Evolutionary conservation across 257 asterid genomes (phyloP).

Genomic region (Schizonepeta tenuifolia): DNA sequence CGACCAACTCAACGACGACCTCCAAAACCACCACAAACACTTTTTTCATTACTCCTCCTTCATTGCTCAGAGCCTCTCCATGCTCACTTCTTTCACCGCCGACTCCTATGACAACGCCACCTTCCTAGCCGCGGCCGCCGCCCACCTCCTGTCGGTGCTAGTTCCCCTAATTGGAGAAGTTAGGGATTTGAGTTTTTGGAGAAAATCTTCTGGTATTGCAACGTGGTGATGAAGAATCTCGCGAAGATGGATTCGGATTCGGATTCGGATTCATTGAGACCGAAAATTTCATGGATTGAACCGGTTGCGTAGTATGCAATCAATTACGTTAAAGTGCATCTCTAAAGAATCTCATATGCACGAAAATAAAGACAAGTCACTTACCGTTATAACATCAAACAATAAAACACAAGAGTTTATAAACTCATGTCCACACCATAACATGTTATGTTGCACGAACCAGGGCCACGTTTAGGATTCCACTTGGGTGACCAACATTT

Average conservation of each 20-base stretch:
- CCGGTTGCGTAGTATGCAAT: too few relatives aligned
- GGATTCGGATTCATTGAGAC: too few relatives aligned
- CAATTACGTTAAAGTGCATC: too few relatives aligned
- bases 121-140: slow-evolving; percentile 34
- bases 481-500: too few relatives aligned
- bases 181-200: slow-evolving; percentile 41
- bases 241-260: slow-evolving; percentile 12
- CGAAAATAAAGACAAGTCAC: too few relatives aligned
- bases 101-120: slow-evolving; percentile 46
- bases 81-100: slow-evolving; percentile 48
- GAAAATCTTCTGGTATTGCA: slow-evolving; percentile 43
- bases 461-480: too few relatives aligned
- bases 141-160: slow-evolving; percentile 39
- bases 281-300: too few relatives aligned
- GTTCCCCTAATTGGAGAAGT: slow-evolving; percentile 17
- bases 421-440: too few relatives aligned
- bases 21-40: background rate
- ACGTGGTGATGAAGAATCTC: slow-evolving; percentile 29
- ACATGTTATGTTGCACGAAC: too few relatives aligned
- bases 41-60: background rate
- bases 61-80: slow-evolving; percentile 27
- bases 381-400: too few relatives aligned
- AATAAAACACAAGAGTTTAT: too few relatives aligned
- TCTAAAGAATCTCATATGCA: too few relatives aligned
- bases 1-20: slow-evolving; percentile 42